phyloP scores from a whole-genome alignment of 2,329 filamentous ascomycete species.

The Cercospora janseana region DNA sequence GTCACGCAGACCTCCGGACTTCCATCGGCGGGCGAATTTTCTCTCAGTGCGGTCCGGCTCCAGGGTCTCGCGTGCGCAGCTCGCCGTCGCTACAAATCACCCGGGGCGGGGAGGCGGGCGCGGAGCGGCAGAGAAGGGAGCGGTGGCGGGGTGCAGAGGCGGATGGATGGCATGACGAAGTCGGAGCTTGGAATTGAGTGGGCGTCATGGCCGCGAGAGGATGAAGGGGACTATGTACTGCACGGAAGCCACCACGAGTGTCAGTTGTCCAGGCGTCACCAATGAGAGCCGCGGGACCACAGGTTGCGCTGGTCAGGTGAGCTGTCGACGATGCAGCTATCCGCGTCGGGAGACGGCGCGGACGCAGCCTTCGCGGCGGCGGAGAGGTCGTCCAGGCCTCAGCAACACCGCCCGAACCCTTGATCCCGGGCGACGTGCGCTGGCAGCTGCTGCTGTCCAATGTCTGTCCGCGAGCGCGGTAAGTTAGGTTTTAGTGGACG shows the following conservation, averaged over 20 bases:
- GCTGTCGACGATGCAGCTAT: conserved; percentile 10
- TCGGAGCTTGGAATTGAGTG: conserved; percentile 7
- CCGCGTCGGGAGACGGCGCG: conserved; percentile 11
- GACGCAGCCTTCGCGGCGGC: conserved; percentile 3
- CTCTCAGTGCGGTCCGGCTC: not conserved
- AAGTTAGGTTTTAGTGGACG: conserved; percentile 1
- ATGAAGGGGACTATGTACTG: conserved; percentile 11
- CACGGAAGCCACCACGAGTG: conserved; percentile 14
- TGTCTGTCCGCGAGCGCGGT: not conserved
- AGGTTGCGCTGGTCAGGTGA: conserved; percentile 15
- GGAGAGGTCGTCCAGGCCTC: not conserved
- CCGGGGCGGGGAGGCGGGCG: not conserved
- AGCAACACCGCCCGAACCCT: not conserved
- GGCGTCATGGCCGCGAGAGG: conserved; percentile 16
- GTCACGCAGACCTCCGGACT: not conserved
- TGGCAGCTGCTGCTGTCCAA: conserved; percentile 4
- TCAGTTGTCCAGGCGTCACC: conserved; percentile 14
- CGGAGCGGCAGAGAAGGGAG: not conserved
- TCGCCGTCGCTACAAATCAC: not conserved
- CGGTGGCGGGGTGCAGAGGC: not conserved
- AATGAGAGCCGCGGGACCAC: conserved; percentile 11
- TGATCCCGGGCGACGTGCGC: conserved; percentile 12
- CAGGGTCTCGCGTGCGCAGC: not conserved
- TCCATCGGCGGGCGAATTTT: not conserved
- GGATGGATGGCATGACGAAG: conserved; percentile 14